Conservation (phyloP, 371 early-diverging fungal species). For the Haplosporangium sp. region DNA sequence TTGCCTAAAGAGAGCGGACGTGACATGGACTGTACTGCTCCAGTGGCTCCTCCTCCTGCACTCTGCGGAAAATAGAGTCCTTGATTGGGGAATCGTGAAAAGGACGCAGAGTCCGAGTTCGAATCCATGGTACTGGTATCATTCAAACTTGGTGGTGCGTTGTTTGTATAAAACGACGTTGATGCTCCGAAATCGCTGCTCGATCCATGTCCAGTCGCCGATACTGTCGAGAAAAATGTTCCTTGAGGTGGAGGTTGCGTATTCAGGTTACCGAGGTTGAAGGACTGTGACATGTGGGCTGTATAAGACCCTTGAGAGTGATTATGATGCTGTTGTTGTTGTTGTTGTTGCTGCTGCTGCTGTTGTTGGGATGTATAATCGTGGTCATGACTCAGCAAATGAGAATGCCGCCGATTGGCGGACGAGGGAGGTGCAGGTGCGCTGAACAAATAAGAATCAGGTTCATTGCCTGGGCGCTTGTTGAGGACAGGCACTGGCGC, state of each 20-base stretch:
- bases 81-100: slow-evolving; percentile 36
- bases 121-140: slow-evolving; percentile 33
- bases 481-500: slow-evolving; percentile 21
- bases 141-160: slow-evolving; percentile 14
- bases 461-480: slow-evolving; percentile 25
- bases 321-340: slow-evolving; percentile 16
- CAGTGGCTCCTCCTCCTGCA: slow-evolving; percentile 22
- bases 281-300: slow-evolving; percentile 26
- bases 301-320: slow-evolving; percentile 14
- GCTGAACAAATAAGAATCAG: slow-evolving; percentile 36
- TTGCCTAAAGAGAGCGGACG: slow-evolving; percentile 35
- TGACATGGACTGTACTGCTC: slow-evolving; percentile 12
- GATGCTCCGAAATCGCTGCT: slow-evolving; percentile 35
- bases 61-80: slow-evolving; percentile 38
- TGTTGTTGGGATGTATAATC: slow-evolving; percentile 39
- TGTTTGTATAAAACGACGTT: slow-evolving; percentile 33
- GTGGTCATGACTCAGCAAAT: slow-evolving; percentile 48
- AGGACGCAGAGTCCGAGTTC: slow-evolving; percentile 25
- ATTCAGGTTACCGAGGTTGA: slow-evolving; percentile 22
- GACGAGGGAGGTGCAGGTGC: slow-evolving; percentile 12
- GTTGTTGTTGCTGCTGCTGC: slow-evolving; percentile 15
- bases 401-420: slow-evolving; percentile 34
- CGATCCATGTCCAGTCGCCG: slow-evolving; percentile 17
- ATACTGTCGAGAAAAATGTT: slow-evolving; percentile 18
- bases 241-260: slow-evolving; percentile 25